Percentiles rank a stretch among this genome's conserved stretches.
Evolutionary conservation across 768 basidiomycete species (phyloP).

Genomic region (Leccinum sublutescens): DNA sequence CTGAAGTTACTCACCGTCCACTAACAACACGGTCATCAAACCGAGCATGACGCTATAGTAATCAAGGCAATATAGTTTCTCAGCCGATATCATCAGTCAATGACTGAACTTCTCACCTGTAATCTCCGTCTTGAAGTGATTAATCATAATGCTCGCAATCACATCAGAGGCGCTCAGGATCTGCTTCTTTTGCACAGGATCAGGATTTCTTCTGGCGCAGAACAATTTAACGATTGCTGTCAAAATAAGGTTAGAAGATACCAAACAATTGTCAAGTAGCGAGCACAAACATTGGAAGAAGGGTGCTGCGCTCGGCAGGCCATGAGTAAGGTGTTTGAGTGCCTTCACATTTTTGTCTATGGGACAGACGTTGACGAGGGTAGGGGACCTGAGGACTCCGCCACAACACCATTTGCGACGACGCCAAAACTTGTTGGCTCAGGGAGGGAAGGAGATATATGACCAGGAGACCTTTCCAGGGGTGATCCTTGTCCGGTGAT

Average conservation of each 20-base stretch:
- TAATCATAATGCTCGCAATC: slow-evolving; percentile 70
- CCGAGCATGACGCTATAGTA: slow-evolving; percentile 58
- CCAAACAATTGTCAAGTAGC: background rate
- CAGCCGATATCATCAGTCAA: slow-evolving; percentile 29
- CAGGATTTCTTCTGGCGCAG: slow-evolving; percentile 74
- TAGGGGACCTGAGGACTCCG: slow-evolving; percentile 21
- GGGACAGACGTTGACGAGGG: slow-evolving; percentile 30
- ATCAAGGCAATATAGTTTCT: slow-evolving; percentile 42
- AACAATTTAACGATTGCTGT: slow-evolving; percentile 86
- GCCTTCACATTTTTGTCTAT: slow-evolving; percentile 69
- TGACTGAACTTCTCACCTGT: slow-evolving; percentile 44
- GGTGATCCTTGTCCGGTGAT: slow-evolving; percentile 45
- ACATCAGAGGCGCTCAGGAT: slow-evolving; percentile 65
- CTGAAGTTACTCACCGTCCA: slow-evolving; percentile 47
- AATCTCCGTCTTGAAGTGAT: slow-evolving; percentile 57
- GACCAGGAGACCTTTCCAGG: slow-evolving; percentile 47
- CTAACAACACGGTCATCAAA: slow-evolving; percentile 48
- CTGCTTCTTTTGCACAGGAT: slow-evolving; percentile 72
- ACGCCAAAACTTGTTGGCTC: slow-evolving; percentile 34
- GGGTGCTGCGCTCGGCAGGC: slow-evolving; percentile 71
- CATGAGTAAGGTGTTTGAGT: slow-evolving; percentile 75
- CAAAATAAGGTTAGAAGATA: slow-evolving; percentile 11
- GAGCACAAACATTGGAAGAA: slow-evolving; percentile 76
- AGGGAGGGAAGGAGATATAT: slow-evolving; percentile 41
- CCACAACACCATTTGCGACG: slow-evolving; percentile 30